Evolutionary conservation across 768 basidiomycete species (phyloP), one percentile per base, ranked within the genome.

Genomic region (Xerocomellus dryophilus): DNA sequence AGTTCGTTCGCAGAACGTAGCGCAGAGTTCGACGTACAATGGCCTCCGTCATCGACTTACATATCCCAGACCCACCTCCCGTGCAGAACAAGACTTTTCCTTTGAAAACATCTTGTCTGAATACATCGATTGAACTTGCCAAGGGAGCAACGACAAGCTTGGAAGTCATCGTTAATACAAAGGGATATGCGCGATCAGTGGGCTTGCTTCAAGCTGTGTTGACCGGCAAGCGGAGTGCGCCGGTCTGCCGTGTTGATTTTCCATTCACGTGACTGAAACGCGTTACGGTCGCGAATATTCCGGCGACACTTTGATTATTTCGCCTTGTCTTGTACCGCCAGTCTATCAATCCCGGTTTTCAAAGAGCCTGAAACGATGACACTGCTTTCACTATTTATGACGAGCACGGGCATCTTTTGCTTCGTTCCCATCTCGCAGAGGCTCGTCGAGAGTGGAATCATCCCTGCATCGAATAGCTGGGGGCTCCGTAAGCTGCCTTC

Each of bases 1-100:
- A 50, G 40, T 49, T 35, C 32, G 29, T 27, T 34, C 36, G 35
- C 4, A n/a, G 25, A 9, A 20, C 29, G 25, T 1, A 25, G 12
- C 29, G 11, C n/a, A 15, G 27, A 34, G 32, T 11, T 45, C 18
- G 39, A 71, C 84, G 45, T 70, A 94, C 91, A 64, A 96, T 76
- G 20, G 85, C 81, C 65, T 91, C 83, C 34, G 88, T 89, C 87
- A 96, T 94, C 45, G 75, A 82, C 61, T 86, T 86, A 74, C 94
- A 93, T 73, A 99, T 98, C 15, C 95, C 96, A 54, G 90, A 90
- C 2, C 89, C 89, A 15, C 93, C 94, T 35, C 93, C 94, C 0
- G 93, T 96, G 73, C 88, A 93, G 72, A 92, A 90, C 5, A 91
- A 74, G 20, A 95, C 91, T 68, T 95, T 97, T 56, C 89, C 93